These are phyloP conservation scores for Saccharomyces hybrid DNA, from an alignment of 1,139 yeast genomes.

Conservation along the genomic window DNA sequence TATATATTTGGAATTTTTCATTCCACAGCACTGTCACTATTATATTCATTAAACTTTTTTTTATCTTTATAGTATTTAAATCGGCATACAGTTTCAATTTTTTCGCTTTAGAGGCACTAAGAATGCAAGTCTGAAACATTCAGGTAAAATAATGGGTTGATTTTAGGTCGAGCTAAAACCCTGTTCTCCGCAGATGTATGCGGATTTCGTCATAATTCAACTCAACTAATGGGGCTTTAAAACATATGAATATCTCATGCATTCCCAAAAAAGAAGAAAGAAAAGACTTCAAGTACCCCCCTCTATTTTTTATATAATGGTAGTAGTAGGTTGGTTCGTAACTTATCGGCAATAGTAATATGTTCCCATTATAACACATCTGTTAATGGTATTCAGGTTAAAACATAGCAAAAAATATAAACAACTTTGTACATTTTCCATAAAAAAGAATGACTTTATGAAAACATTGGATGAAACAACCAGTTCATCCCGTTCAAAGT, in stretches of 20 bases:
- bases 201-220: background rate
- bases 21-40: background rate
- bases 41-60: background rate
- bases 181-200: background rate
- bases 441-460: no score
- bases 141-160: background rate
- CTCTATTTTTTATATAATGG: background rate
- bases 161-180: no score
- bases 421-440: background rate
- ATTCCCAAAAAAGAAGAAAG: background rate
- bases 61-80: background rate
- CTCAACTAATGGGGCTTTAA: background rate
- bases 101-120: background rate
- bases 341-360: background rate
- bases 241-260: background rate
- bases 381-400: background rate
- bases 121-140: no score
- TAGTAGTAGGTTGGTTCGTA: background rate
- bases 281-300: background rate
- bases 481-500: background rate
- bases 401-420: no score
- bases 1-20: background rate
- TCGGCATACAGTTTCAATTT: background rate
- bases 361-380: background rate
- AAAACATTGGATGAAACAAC: background rate